Evolutionary conservation across 2,329 filamentous ascomycete species (phyloP), one percentile per base, ranked within the genome.

Genomic region (Pseudogymnoascus sp.): DNA sequence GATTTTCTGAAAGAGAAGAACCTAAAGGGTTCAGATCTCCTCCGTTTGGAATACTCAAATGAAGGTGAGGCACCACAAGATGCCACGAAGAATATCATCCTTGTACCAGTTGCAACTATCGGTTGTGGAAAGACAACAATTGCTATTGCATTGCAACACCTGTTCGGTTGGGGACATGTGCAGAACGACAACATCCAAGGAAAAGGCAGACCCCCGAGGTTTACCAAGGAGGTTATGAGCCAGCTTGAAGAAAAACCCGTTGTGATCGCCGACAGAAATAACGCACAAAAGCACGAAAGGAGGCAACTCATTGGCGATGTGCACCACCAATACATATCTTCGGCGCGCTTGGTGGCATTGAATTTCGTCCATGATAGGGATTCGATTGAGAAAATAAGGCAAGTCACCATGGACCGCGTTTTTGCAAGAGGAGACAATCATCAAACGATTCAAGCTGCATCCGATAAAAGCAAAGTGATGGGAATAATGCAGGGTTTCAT

Each of bases 121-220:
- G 94, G 94, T 8, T 99, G 94, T 72, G 94, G 94, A 62, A 99
- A 99, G 81, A 99, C 94, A 0, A 99, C 94, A 0, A 78, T 99
- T 59, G 92, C 90, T 2, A 76, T 95, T 59, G 92, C 90, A 2
- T 79, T 99, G 19, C 82, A 83, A 4, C 87, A 91, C 70, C 82
- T 99, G 0, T 97, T 97, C 67, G 85, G 82, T 62, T 97, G 92
- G 90, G 93, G 91, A 14, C 92, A 96, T 72, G 81, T 97, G 58
- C 94, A 99, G 72, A 99, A 99, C 72, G 94, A 99, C 77, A 96
- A 99, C 72, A 94, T 99, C 64, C 85, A 86, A 60, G 91, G 87
- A 66, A 88, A 89, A 72, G 83, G 82, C 62, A 89, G 93, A 36
- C 89, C 91, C 2, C 84, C 88, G 65, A 83, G 85, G 61, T 97